Evolutionary conservation across 75 land plant species (phyloP).

Genomic region (Chamaecyparis obtusa): DNA sequence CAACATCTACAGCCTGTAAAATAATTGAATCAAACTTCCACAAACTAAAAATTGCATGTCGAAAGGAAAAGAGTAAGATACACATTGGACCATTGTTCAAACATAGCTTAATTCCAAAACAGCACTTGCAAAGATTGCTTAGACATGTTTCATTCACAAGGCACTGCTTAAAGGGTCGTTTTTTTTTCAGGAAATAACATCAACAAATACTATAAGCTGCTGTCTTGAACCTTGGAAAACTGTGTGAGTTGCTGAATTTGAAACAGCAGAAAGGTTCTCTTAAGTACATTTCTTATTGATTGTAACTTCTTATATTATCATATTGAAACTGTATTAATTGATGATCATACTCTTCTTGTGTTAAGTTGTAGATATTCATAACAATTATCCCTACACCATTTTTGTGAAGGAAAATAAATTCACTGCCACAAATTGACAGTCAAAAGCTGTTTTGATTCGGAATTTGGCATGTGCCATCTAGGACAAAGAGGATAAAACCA

Average conservation of each 20-base stretch:
- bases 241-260: neutral
- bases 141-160: neutral
- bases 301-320: neutral
- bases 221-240: neutral
- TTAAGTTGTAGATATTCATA: neutral
- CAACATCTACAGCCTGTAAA: slow-evolving; percentile 36
- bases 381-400: neutral
- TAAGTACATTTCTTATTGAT: neutral
- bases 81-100: neutral
- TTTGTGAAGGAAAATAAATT: neutral
- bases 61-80: neutral
- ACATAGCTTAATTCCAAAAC: neutral
- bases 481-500: too few relatives aligned
- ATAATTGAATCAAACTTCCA: neutral
- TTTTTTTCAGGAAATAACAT: neutral
- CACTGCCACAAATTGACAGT: neutral
- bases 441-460: neutral
- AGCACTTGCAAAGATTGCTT: neutral
- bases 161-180: neutral
- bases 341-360: neutral
- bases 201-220: neutral
- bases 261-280: neutral
- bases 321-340: neutral
- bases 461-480: too few relatives aligned
- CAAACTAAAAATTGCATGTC: neutral